Evolutionary conservation across 768 basidiomycete genomes (phyloP).

Genomic region (Tricholoma saponaceum): DNA sequence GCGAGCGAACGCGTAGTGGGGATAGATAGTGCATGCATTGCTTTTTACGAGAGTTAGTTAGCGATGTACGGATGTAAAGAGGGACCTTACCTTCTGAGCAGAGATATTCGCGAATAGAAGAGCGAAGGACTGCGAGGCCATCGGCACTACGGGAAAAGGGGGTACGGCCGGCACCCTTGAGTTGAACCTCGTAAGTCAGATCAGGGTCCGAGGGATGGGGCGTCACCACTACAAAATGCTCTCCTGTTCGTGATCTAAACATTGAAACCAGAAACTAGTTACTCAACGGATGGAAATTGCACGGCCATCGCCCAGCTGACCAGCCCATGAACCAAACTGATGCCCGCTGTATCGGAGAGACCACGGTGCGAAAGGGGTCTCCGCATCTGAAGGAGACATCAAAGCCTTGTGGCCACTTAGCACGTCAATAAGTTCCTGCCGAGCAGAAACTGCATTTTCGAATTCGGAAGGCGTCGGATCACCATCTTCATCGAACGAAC

Average conservation of each 20-base stretch:
- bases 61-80: neutral
- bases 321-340: conserved; percentile 87
- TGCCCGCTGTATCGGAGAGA: conserved; percentile 89
- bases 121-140: conserved; percentile 92
- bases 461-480: conserved; percentile 25
- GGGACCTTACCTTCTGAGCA: conserved; percentile 74
- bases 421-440: conserved; percentile 76
- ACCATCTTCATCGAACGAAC: conserved; percentile 32
- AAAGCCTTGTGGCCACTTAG: conserved; percentile 75
- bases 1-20: conserved; percentile 88
- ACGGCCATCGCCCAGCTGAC: conserved; percentile 93
- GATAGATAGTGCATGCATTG: conserved; percentile 70
- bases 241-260: neutral
- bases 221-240: conserved; percentile 61
- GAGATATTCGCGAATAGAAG: conserved; percentile 90
- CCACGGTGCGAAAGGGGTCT: conserved; percentile 66
- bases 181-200: conserved; percentile 75
- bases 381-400: conserved; percentile 33
- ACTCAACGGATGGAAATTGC: conserved; percentile 75
- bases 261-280: neutral
- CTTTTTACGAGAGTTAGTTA: conserved; percentile 13
- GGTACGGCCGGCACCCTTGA: conserved; percentile 93
- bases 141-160: conserved; percentile 92
- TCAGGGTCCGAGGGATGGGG: conserved; percentile 59
- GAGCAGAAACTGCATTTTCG: conserved; percentile 37